Evolutionary conservation across 1,284 basidiomycete species (phyloP), one percentile per base, ranked within the genome.

Genomic region (Paramarasmius palmivorus): DNA sequence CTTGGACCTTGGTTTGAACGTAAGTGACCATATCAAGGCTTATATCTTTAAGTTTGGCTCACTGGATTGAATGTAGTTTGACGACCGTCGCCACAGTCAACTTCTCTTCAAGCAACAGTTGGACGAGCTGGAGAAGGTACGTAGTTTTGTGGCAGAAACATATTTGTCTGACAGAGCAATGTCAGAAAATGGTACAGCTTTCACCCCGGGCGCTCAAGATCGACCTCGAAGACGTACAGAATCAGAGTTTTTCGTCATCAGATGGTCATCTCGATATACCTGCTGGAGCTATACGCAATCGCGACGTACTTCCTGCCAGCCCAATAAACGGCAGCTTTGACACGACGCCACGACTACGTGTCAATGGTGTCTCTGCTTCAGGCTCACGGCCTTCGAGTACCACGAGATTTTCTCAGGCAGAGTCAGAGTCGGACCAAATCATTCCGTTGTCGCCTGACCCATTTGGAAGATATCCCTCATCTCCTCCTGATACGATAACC

Each of bases 401-500:
- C 50, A 42, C 38, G 26, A 35, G 56, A 38, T 57, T 59, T 53
- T 39, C 54, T 42, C 62, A 57, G 52, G 49, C 63, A 29, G 41
- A 63, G 5, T 67, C 67, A 50, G 80, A 74, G 36, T 83, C 80
- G n/a, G n/a, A n/a, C n/a, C n/a, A n/a, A 53, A 68, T 79, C 50
- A 85, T 91, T 53, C 89, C 89, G 29, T 72, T 90, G 19, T 88
- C 88, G 6, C 86, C 89, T 7, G 89, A 91, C 69, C 88, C 89
- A 29, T 91, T 91, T 63, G 83, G 85, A 17, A 77, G 88, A 23
- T 85, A 80, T 61, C 76, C 88, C 17, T 46, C 44, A 29, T 86
- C 84, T 0, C 65, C 75, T 14, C 65, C 73, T 32, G 75, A 77
- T 40, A 49, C 62, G 36, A 61, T n/a, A n/a, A n/a, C 66, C 14